A percentile compares a stretch with the other conserved stretches of the same genome.
phyloP scores from a whole-genome alignment of 805 yeast genomes.

The Alloascoidea hylecoeti region DNA sequence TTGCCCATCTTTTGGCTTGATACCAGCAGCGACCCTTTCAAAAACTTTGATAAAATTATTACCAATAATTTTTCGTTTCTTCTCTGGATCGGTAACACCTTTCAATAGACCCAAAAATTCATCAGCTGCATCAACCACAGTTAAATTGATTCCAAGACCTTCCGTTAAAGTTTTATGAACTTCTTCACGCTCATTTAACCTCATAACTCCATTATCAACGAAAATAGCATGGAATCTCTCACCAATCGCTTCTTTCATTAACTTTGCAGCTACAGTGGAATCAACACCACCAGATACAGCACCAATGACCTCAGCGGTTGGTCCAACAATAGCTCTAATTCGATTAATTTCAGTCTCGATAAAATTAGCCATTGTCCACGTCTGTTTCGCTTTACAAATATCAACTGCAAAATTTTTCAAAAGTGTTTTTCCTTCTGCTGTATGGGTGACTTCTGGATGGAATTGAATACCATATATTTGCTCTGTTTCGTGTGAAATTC shows the following conservation, averaged over 20 bases:
- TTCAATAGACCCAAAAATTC: slow-evolving; percentile 74
- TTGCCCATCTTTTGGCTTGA: slow-evolving; percentile 78
- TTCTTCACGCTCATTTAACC: slow-evolving; percentile 80
- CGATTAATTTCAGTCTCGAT: slow-evolving; percentile 93
- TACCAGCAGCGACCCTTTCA: slow-evolving; percentile 88
- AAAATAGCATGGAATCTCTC: slow-evolving; percentile 96
- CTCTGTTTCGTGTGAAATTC: slow-evolving; percentile 64
- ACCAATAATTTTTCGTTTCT: slow-evolving; percentile 97
- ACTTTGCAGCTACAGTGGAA: slow-evolving; percentile 97
- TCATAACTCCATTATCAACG: slow-evolving; percentile 96
- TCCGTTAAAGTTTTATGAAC: slow-evolving; percentile 84
- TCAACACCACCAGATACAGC: slow-evolving; percentile 99
- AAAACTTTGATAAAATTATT: slow-evolving; percentile 94
- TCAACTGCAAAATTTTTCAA: slow-evolving; percentile 87
- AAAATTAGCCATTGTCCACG: slow-evolving; percentile 98
- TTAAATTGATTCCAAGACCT: slow-evolving; percentile 88
- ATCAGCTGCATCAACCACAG: slow-evolving; percentile 89
- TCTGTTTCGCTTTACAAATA: slow-evolving; percentile 75
- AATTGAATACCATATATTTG: slow-evolving; percentile 90
- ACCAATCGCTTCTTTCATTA: slow-evolving; percentile 97
- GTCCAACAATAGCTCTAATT: slow-evolving; percentile 85
- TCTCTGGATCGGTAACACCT: slow-evolving; percentile 97
- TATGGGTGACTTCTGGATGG: slow-evolving; percentile 98
- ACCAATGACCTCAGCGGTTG: slow-evolving; percentile 97
- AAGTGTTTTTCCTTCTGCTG: slow-evolving; percentile 76